Percentiles rank a stretch among this genome's conserved stretches.
These are phyloP conservation scores for Castanopsis chinensis DNA, from an alignment of 306 rosid genomes.

Conservation along the genomic window DNA sequence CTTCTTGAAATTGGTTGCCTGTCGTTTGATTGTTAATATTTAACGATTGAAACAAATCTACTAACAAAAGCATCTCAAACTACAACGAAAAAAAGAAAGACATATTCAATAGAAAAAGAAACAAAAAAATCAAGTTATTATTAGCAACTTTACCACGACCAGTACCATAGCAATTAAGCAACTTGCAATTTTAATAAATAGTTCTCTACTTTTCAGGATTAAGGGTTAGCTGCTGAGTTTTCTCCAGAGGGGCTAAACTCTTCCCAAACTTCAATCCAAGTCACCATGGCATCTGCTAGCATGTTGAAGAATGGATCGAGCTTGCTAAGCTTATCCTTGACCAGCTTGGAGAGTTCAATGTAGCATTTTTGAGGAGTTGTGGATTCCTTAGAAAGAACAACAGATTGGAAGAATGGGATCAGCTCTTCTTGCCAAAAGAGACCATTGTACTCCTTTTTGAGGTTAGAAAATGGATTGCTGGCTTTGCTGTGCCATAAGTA, in stretches of 20 bases:
- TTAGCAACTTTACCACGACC: too few relatives aligned
- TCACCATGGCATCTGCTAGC: conserved; percentile 85
- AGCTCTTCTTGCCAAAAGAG: conserved; percentile 91
- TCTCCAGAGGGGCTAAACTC: conserved; percentile 54
- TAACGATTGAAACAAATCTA: too few relatives aligned
- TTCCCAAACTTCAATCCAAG: conserved; percentile 96
- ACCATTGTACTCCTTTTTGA: conserved; percentile 84
- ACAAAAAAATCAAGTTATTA: too few relatives aligned
- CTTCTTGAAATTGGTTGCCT: too few relatives aligned
- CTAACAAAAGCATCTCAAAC: too few relatives aligned
- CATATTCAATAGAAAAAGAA: too few relatives aligned
- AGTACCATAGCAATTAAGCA: too few relatives aligned
- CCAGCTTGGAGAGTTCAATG: conserved; percentile 84
- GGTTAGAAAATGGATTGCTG: conserved; percentile 89
- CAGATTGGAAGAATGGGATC: conserved; percentile 79
- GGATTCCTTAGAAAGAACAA: conserved; percentile 59
- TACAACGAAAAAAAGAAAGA: too few relatives aligned
- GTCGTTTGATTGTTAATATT: too few relatives aligned
- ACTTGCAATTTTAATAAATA: too few relatives aligned
- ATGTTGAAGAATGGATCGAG: conserved; percentile 69
- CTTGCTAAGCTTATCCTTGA: conserved; percentile 57
- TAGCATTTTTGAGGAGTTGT: conserved; percentile 74
- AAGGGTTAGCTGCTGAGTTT: conserved; percentile 27
- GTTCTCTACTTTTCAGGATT: conserved; percentile 38
- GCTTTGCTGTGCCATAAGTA: conserved; percentile 99